Evolutionary conservation across 2,329 filamentous ascomycete genomes (phyloP).

Genomic region (Fusarium goolgardi): DNA sequence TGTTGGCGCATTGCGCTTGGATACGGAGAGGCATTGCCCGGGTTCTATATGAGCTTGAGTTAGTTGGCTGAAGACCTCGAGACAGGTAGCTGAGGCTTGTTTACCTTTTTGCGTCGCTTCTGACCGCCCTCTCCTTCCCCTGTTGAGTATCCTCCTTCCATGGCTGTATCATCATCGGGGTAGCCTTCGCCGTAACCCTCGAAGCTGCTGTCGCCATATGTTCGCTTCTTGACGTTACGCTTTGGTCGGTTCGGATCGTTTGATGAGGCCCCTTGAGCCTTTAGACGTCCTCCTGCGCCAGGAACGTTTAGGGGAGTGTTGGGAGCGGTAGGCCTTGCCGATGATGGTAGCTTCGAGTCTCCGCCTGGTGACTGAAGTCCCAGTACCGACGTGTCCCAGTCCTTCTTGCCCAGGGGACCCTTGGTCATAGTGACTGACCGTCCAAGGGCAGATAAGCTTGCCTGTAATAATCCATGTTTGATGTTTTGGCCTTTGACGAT

Average conservation of each 20-base stretch:
- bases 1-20: conserved; percentile 60
- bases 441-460: conserved; percentile 57
- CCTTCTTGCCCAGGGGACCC: conserved; percentile 64
- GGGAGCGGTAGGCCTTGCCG: conserved; percentile 62
- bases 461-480: conserved; percentile 62
- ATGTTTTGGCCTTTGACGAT: conserved; percentile 67
- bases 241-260: conserved; percentile 68
- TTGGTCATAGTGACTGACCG: conserved; percentile 68
- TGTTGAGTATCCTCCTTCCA: conserved; percentile 74
- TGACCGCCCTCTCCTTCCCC: conserved; percentile 75
- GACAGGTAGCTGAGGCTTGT: conserved; percentile 18
- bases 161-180: conserved; percentile 72
- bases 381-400: conserved; percentile 69
- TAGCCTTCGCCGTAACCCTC: conserved; percentile 80
- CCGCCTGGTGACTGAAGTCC: conserved; percentile 63
- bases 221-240: conserved; percentile 76
- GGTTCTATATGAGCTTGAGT: conserved; percentile 58
- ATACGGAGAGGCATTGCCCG: conserved; percentile 58
- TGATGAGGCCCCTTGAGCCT: conserved; percentile 54
- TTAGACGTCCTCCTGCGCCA: conserved; percentile 52
- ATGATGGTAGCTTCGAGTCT: conserved; percentile 56
- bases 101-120: conserved; percentile 75
- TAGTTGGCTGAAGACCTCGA: conserved; percentile 50
- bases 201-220: conserved; percentile 79
- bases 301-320: conserved; percentile 61